Percentiles rank a stretch among this genome's conserved stretches.
Conservation (phyloP, 2,329 filamentous ascomycete species). For the Nemania serpens region DNA sequence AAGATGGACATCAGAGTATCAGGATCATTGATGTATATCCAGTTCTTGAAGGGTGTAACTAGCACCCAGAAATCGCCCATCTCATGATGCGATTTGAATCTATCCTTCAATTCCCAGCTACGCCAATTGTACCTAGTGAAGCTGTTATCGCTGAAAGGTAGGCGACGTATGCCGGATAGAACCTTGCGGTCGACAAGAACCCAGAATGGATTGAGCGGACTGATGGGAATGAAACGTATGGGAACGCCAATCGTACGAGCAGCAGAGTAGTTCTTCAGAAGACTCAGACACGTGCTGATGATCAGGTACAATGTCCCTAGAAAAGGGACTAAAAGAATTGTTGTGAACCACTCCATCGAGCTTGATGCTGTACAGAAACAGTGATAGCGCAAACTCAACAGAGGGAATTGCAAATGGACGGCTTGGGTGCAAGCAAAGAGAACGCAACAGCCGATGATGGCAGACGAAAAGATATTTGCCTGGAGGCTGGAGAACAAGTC, state of each 20-base stretch:
- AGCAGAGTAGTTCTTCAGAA: background rate
- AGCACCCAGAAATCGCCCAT: constrained; percentile 30
- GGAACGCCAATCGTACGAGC: constrained; percentile 40
- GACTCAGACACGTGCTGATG: background rate
- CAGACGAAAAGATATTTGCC: too few species aligned
- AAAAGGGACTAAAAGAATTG: background rate
- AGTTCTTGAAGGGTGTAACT: constrained; percentile 29
- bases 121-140: constrained; percentile 34
- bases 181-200: constrained; percentile 35
- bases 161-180: constrained; percentile 26
- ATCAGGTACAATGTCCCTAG: too few species aligned
- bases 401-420: too few species aligned
- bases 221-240: constrained; percentile 41
- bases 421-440: too few species aligned
- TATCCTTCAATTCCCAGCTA: constrained; percentile 32
- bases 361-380: too few species aligned
- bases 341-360: background rate
- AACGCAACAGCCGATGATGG: too few species aligned
- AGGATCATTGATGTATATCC: constrained; percentile 28
- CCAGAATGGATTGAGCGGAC: constrained; percentile 42
- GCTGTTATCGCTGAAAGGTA: constrained; percentile 37
- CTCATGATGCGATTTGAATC: constrained; percentile 28
- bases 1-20: constrained; percentile 24
- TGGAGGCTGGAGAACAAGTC: too few species aligned
- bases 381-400: too few species aligned